Conservation (phyloP, 768 basidiomycete species). For the Russula virescens region DNA sequence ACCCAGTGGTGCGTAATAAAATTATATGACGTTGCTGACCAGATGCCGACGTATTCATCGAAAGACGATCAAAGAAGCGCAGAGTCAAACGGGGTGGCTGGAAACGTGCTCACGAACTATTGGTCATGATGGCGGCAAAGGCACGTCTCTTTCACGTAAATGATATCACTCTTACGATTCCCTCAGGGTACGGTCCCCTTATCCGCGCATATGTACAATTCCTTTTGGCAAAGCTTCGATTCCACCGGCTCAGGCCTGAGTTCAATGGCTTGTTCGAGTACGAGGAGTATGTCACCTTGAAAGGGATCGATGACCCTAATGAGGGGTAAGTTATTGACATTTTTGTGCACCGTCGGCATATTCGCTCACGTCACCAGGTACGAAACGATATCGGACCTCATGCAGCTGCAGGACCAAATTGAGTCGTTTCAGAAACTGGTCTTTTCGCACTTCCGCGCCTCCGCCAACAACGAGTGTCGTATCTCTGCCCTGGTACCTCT, state of each 20-base stretch:
- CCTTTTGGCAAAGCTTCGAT: constrained; percentile 89
- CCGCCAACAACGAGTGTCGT: constrained; percentile 93
- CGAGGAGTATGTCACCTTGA: constrained; percentile 95
- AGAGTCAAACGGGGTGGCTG: constrained; percentile 94
- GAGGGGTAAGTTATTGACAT: constrained; percentile 67
- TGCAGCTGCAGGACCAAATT: constrained; percentile 97
- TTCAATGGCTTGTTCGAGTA: constrained; percentile 99
- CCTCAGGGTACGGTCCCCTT: constrained; percentile 79
- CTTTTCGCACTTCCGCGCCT: constrained; percentile 89
- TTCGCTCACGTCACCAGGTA: constrained; percentile 43
- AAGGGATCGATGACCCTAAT: constrained; percentile 97
- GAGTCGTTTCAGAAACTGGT: constrained; percentile 98
- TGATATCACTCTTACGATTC: neutral
- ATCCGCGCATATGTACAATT: constrained; percentile 97
- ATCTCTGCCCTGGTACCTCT: constrained; percentile 94
- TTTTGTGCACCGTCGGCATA: constrained; percentile 1
- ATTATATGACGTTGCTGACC: constrained; percentile 5
- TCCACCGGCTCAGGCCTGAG: constrained; percentile 92
- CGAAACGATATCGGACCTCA: constrained; percentile 95
- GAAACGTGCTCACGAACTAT: constrained; percentile 95
- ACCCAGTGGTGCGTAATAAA: constrained; percentile 70
- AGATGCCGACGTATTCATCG: constrained; percentile 18
- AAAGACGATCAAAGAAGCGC: constrained; percentile 94
- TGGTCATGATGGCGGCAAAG: constrained; percentile 69
- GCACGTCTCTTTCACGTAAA: constrained; percentile 34